Percentiles rank a stretch among this genome's conserved stretches.
Evolutionary conservation across 2,329 filamentous ascomycete genomes (phyloP).

Genomic region (Aspergillus nomiae): DNA sequence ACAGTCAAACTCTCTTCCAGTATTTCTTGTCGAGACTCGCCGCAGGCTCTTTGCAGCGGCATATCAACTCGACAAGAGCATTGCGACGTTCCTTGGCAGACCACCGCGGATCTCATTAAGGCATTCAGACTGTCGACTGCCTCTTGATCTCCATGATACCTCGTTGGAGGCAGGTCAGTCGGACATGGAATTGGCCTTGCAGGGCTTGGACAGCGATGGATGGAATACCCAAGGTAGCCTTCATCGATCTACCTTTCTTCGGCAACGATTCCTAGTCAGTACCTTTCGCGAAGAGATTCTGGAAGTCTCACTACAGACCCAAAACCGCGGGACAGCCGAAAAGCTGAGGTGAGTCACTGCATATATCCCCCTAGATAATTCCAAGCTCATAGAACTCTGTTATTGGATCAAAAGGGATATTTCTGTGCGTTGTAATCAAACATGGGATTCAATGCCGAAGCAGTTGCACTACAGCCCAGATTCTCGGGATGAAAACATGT

Average conservation of each 20-base stretch:
- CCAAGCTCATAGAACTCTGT: background rate
- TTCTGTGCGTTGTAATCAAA: slow-evolving; percentile 22
- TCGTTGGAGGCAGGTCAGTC: slow-evolving; percentile 11
- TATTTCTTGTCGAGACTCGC: slow-evolving; percentile 26
- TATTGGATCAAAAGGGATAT: slow-evolving; percentile 18
- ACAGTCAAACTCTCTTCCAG: slow-evolving; percentile 14
- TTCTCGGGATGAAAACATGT: slow-evolving; percentile 22
- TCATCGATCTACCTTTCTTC: slow-evolving; percentile 27
- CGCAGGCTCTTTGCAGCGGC: slow-evolving; percentile 28
- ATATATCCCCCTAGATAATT: background rate
- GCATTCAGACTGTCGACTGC: slow-evolving; percentile 25
- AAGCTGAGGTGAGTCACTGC: slow-evolving; percentile 21
- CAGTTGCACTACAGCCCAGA: slow-evolving; percentile 24
- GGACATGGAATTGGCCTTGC: slow-evolving; percentile 8
- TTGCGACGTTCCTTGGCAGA: slow-evolving; percentile 32
- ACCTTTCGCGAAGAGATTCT: slow-evolving; percentile 31
- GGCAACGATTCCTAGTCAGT: slow-evolving; percentile 27
- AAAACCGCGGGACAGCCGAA: slow-evolving; percentile 16
- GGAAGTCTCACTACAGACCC: slow-evolving; percentile 24
- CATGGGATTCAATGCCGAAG: slow-evolving; percentile 24
- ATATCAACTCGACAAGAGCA: slow-evolving; percentile 32
- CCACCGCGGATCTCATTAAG: slow-evolving; percentile 28
- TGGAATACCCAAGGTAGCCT: slow-evolving; percentile 22
- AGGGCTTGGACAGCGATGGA: slow-evolving; percentile 19
- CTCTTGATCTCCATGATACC: slow-evolving; percentile 28